phyloP scores from a whole-genome alignment of 495 filamentous ascomycete genomes.

The Stereocaulon alpinum region DNA sequence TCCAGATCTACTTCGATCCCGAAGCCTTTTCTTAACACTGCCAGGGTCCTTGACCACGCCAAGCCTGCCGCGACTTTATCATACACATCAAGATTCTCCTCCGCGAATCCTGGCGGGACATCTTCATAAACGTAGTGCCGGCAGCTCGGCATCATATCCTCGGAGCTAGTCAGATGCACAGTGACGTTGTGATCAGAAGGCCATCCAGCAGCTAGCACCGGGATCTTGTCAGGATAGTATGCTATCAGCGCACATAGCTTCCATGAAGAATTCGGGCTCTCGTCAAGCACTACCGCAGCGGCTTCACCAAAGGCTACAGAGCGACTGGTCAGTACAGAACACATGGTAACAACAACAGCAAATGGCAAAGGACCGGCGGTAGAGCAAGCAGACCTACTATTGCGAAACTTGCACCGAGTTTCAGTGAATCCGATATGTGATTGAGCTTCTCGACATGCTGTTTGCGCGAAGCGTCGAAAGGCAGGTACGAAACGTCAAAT shows the following conservation, averaged over 20 bases:
- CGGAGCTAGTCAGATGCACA: slow-evolving; percentile 42
- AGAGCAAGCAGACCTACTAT: slow-evolving; percentile 34
- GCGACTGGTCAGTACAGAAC: too few species aligned
- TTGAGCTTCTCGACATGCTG: slow-evolving; percentile 41
- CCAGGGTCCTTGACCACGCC: slow-evolving; percentile 47
- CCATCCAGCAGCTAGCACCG: slow-evolving; percentile 38
- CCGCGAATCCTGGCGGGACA: slow-evolving; percentile 48
- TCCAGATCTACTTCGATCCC: slow-evolving; percentile 50
- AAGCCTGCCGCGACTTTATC: slow-evolving; percentile 42
- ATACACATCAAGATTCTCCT: slow-evolving; percentile 40
- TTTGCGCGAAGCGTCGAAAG: slow-evolving; percentile 43
- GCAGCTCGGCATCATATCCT: slow-evolving; percentile 13
- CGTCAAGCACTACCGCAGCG: slow-evolving; percentile 45
- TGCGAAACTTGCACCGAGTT: slow-evolving; percentile 41
- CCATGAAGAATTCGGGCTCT: slow-evolving; percentile 40
- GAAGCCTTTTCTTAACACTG: slow-evolving; percentile 45
- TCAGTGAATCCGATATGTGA: slow-evolving; percentile 34
- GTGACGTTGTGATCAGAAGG: slow-evolving; percentile 39
- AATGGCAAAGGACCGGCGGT: neutral
- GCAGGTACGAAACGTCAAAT: slow-evolving; percentile 52
- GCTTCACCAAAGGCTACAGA: slow-evolving; percentile 46
- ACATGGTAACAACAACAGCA: too few species aligned
- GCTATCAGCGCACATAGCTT: slow-evolving; percentile 43
- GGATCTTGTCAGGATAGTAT: slow-evolving; percentile 50
- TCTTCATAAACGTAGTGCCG: slow-evolving; percentile 38